Percentiles rank a stretch among this genome's conserved stretches.
These are phyloP conservation scores for Akanthomyces muscarius DNA, from an alignment of 2,329 filamentous ascomycete species.

Conservation along the genomic window DNA sequence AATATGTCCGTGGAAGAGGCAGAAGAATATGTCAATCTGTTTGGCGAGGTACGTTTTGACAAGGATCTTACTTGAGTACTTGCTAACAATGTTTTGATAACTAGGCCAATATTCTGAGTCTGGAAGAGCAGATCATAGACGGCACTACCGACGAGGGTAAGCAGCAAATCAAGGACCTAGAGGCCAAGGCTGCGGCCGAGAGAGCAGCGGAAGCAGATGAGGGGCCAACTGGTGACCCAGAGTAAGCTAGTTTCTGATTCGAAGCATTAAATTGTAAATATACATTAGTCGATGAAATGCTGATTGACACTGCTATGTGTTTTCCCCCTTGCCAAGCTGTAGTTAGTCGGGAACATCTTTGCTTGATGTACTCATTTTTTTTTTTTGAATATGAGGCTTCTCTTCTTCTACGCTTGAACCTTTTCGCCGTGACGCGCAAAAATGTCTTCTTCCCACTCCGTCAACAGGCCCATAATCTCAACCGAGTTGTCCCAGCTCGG, in stretches of 20 bases:
- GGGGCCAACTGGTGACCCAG: conserved; percentile 32
- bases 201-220: conserved; percentile 23
- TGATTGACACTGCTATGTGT: not conserved
- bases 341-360: not conserved
- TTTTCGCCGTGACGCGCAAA: conserved; percentile 14
- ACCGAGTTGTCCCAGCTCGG: conserved; percentile 25
- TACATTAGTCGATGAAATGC: not conserved
- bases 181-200: conserved; percentile 42
- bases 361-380: not conserved
- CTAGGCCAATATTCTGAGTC: conserved; percentile 77
- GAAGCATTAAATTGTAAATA: conserved; percentile 8
- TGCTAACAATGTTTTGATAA: conserved; percentile 7
- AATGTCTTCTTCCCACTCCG: conserved; percentile 24
- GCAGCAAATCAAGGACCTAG: conserved; percentile 71
- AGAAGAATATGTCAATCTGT: conserved; percentile 75
- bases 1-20: conserved; percentile 87
- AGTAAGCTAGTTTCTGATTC: conserved; percentile 28
- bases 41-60: conserved; percentile 56
- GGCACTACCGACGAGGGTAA: conserved; percentile 85
- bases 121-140: conserved; percentile 93
- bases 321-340: not conserved
- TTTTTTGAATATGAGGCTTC: not conserved
- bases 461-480: conserved; percentile 27
- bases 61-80: not conserved
- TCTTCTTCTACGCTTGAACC: not conserved